Evolutionary conservation across 148 eudicot species (phyloP), one percentile per base, ranked within the genome.

Genomic region (Rhododendron williamsianum): DNA sequence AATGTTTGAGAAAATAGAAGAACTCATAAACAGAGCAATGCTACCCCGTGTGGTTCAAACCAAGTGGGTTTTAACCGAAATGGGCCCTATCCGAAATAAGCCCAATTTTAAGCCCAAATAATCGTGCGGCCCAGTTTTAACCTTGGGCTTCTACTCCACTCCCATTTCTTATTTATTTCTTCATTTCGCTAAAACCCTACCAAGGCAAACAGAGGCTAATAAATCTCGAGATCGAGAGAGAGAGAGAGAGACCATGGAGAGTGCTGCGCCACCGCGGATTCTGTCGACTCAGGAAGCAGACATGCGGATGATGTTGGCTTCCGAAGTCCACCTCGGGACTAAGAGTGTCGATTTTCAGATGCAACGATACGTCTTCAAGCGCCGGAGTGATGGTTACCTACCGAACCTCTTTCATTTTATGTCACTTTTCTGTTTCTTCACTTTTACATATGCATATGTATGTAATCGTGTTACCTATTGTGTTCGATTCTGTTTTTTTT

Each of bases 281-380:
- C 25, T 80, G 45, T 27, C 82, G n/a, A 80, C 82, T 11, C 52
- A 80, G 82, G 82, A 80, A 58, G 65, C 82, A 2, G 82, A 52
- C 25, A 80, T 80, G 25, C 82, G 54, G 38, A 80, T 80, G 82
- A 80, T 80, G 82, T 80, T 80, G 82, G 82, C 82, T 21, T 67
- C 82, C 13, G 67, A 80, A 54, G 82, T 80, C 25, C 82, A 80
- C 9, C 82, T 80, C 13, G 82, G 82, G 10, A 80, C 82, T 23
- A 80, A 80, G 43, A 80, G 58, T 4, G 58, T 58, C 43, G 82
- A 80, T 36, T 80, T 80, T 21, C 82, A 80, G n/a, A 80, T 80
- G 82, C 45, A 52, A 21, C 82, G 82, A 1, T 80, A 80, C n/a
- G 82, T 54, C 5, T 80, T 80, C 82, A 54, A 54, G 82, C 65